Evolutionary conservation across 129 eudicot species (phyloP), one percentile per base, ranked within the genome.

Genomic region (Pseudognaphalium luteoalbum): DNA sequence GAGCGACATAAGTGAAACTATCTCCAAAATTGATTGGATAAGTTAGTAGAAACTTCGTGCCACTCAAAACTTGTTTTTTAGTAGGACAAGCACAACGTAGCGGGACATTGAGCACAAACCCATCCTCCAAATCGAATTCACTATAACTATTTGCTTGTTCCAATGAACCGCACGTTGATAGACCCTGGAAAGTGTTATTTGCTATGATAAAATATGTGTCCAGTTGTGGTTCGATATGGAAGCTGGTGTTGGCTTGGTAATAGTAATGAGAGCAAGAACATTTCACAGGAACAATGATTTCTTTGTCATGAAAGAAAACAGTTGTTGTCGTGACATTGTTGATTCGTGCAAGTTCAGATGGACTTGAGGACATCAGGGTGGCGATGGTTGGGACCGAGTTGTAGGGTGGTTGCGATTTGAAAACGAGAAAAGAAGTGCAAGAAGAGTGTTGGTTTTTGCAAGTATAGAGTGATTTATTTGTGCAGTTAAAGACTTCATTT

Each of bases 81-180:
- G 90, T 86, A 63, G 97, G 95, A 76, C 97, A 91, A 4, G 95
- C 97, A 47, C 97, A 91, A 22, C 86, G 82, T 8, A 91, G 84
- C 6, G 90, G 97, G 33, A 88, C 80, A 50, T 70, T 81, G 71
- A 88, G 73, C 63, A 80, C 56, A 6, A 74, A 47, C 51, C 83
- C 85, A 1, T 60, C 59, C 20, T 34, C 15, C 35, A 88, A 71
- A 17, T 72, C 44, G 41, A 71, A 76, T 73, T 73, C 85, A 21
- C 63, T 22, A 17, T 78, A 69, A 0, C 15, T 52, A 54, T 88
- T 88, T 2, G 81, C 85, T 7, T 57, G 84, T 64, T 65, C 80
- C 28, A 89, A 42, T 10, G 88, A 74, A 30, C 68, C 76, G 30
- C 94, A 89, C 0, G 91, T 70, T 6, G 93, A 68, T 19, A 88